Evolutionary conservation across 2,329 filamentous ascomycete species (phyloP).

Genomic region (Apiospora malaysiana): DNA sequence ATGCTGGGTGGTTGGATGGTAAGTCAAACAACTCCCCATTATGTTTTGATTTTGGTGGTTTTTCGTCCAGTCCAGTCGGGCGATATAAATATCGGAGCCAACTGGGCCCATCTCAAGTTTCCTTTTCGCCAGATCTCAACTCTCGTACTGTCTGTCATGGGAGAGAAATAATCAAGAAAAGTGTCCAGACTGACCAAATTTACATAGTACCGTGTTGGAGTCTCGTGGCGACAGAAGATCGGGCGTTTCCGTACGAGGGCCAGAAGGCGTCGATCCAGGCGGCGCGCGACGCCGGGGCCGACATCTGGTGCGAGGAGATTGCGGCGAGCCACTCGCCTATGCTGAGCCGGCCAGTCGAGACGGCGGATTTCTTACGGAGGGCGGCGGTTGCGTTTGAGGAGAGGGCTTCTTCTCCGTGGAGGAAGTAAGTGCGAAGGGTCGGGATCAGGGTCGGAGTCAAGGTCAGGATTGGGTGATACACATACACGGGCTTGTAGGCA

Average conservation of each 20-base stretch:
- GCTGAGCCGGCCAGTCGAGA: slow-evolving; percentile 50
- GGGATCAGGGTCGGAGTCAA: no score
- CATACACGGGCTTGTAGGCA: no score
- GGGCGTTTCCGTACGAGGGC: slow-evolving; percentile 44
- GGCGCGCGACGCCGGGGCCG: slow-evolving; percentile 45
- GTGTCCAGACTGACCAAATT: background rate
- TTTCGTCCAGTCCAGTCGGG: no score
- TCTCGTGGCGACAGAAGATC: slow-evolving; percentile 36
- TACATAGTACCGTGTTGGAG: background rate
- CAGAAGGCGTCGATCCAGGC: slow-evolving; percentile 46
- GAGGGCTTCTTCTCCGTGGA: background rate
- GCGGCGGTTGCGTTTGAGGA: slow-evolving; percentile 32
- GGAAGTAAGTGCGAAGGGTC: background rate
- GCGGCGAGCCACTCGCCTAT: slow-evolving; percentile 55
- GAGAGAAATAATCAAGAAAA: no score
- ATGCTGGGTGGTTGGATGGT: slow-evolving; percentile 52
- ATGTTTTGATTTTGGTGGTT: background rate
- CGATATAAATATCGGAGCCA: no score
- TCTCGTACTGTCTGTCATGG: no score
- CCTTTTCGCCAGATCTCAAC: no score
- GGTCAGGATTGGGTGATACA: no score
- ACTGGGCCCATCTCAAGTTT: no score
- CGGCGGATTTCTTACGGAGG: slow-evolving; percentile 42
- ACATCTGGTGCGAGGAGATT: slow-evolving; percentile 47
- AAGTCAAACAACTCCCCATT: background rate